These are phyloP conservation scores for Yarrowia divulgata DNA, from an alignment of 805 yeast species.

Conservation along the genomic window DNA sequence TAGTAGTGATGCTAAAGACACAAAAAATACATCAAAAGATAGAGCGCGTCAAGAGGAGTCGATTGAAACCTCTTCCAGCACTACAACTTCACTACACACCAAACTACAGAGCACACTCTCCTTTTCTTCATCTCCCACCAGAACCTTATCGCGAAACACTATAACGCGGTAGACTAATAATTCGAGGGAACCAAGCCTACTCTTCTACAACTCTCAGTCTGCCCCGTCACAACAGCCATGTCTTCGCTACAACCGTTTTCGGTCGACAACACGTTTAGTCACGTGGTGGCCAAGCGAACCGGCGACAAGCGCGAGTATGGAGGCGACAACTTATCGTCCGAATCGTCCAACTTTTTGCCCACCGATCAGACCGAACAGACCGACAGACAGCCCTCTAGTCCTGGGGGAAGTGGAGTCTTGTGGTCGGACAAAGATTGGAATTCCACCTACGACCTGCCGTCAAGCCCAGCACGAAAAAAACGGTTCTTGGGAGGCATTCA, in stretches of 20 bases:
- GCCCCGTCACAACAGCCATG: not conserved
- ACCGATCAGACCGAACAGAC: constrained; percentile 27
- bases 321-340: constrained; percentile 16
- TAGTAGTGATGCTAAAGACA: not conserved
- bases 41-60: too few species aligned
- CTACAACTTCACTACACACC: too few species aligned
- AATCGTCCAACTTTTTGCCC: constrained; percentile 24
- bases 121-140: not conserved
- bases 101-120: too few species aligned
- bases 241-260: constrained; percentile 30
- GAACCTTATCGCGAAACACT: constrained; percentile 9
- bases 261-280: constrained; percentile 12
- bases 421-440: constrained; percentile 6
- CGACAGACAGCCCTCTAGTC: constrained; percentile 11
- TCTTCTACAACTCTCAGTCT: not conserved
- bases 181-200: too few species aligned
- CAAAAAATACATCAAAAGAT: too few species aligned
- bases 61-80: too few species aligned
- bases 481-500: constrained; percentile 16
- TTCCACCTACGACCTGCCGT: constrained; percentile 14
- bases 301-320: constrained; percentile 32
- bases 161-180: constrained; percentile 2
- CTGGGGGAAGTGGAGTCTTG: not conserved
- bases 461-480: constrained; percentile 30
- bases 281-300: not conserved